These are phyloP conservation scores for Coemansia sp. DNA, from an alignment of 192 early-diverging fungal species.

Conservation along the genomic window DNA sequence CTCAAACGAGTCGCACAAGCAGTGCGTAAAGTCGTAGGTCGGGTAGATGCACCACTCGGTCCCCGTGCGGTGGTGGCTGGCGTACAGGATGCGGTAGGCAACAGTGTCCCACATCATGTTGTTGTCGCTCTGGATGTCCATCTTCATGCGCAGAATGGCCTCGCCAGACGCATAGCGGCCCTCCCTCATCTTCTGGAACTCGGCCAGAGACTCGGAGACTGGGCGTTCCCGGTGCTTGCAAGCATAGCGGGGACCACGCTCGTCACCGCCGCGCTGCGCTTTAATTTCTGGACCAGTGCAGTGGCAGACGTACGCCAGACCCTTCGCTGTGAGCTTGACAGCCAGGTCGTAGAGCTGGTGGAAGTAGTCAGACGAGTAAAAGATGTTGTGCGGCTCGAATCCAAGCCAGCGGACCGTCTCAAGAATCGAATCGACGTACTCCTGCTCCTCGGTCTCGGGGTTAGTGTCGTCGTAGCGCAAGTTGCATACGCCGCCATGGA, in stretches of 20 bases:
- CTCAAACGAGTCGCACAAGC: constrained; percentile 97
- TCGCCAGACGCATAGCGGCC: constrained; percentile 91
- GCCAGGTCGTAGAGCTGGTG: constrained; percentile 94
- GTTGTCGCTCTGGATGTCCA: constrained; percentile 96
- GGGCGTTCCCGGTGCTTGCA: constrained; percentile 93
- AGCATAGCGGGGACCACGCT: constrained; percentile 77
- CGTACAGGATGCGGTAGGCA: constrained; percentile 92
- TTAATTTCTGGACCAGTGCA: constrained; percentile 95
- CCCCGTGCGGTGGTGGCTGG: constrained; percentile 91
- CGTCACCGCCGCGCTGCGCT: constrained; percentile 85
- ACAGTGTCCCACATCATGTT: constrained; percentile 99
- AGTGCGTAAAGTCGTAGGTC: constrained; percentile 99
- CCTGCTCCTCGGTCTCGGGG: constrained; percentile 91
- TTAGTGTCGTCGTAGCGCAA: constrained; percentile 90
- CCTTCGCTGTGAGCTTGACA: constrained; percentile 82
- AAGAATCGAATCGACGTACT: constrained; percentile 92
- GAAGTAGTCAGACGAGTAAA: constrained; percentile 98
- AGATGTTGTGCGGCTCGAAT: constrained; percentile 84
- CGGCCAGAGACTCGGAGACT: constrained; percentile 82
- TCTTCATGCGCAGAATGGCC: constrained; percentile 98
- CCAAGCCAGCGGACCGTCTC: constrained; percentile 96
- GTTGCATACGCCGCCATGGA: constrained; percentile 86
- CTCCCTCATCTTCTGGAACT: constrained; percentile 98
- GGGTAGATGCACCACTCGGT: constrained; percentile 98
- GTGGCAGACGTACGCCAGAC: constrained; percentile 91